Evolutionary conservation across 768 basidiomycete species (phyloP).

Genomic region (Termitomyces sp.): DNA sequence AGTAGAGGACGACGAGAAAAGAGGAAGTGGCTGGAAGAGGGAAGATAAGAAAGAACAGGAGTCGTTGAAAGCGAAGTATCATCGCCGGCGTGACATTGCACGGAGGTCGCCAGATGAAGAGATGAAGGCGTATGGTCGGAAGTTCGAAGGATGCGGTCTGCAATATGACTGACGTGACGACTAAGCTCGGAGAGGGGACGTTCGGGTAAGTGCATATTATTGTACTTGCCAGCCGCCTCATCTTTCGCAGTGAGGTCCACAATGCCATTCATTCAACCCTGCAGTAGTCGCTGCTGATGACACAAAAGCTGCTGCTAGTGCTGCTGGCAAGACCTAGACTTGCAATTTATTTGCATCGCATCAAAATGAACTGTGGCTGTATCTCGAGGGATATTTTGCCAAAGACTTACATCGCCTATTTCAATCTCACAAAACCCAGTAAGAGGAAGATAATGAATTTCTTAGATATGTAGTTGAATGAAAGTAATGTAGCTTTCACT

Average conservation of each 20-base stretch:
- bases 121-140: slow-evolving; percentile 56
- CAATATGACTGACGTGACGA: slow-evolving; percentile 73
- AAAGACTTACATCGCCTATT: too few relatives aligned
- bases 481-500: slow-evolving; percentile 50
- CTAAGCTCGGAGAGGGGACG: slow-evolving; percentile 93
- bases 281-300: slow-evolving; percentile 92
- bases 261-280: slow-evolving; percentile 87
- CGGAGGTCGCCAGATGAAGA: slow-evolving; percentile 62
- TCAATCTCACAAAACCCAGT: too few relatives aligned
- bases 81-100: slow-evolving; percentile 35
- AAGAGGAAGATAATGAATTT: too few relatives aligned
- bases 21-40: slow-evolving; percentile 2
- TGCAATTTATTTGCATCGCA: slow-evolving; percentile 10
- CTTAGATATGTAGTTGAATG: too few relatives aligned
- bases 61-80: slow-evolving; percentile 12
- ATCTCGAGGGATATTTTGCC: too few relatives aligned
- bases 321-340: slow-evolving; percentile 45
- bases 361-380: too few relatives aligned
- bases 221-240: slow-evolving; percentile 4
- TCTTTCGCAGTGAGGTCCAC: slow-evolving; percentile 70
- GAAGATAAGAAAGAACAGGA: slow-evolving; percentile 19
- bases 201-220: slow-evolving; percentile 68
- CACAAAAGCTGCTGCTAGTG: slow-evolving; percentile 55
- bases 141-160: slow-evolving; percentile 63
- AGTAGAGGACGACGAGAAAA: background rate